A percentile compares a stretch with the other conserved stretches of the same genome.
Conservation (phyloP, 164 flowering plant species). For the Malania oleifera region DNA sequence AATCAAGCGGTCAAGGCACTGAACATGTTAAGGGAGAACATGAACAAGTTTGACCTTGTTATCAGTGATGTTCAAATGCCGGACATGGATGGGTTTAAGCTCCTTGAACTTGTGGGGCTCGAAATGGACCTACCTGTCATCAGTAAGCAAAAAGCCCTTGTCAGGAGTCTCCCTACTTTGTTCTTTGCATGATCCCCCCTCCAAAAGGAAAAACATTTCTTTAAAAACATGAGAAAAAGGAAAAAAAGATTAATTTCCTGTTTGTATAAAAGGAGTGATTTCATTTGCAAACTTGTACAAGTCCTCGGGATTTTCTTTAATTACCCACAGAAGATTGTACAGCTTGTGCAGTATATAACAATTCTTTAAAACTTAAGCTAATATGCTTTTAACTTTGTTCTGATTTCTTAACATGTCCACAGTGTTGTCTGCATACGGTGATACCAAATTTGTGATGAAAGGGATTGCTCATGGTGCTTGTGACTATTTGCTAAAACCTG, state of each 20-base stretch:
- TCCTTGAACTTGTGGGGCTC: constrained; percentile 82
- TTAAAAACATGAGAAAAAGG: too few relatives aligned
- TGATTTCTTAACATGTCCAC: constrained; percentile 1
- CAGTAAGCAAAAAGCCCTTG: constrained; percentile 40
- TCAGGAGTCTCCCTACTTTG: too few relatives aligned
- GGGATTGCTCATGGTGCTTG: constrained; percentile 88
- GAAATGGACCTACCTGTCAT: constrained; percentile 97
- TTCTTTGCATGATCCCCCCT: too few relatives aligned
- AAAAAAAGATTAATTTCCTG: too few relatives aligned
- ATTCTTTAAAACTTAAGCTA: not conserved
- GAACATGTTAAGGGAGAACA: constrained; percentile 67
- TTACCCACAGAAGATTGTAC: not conserved
- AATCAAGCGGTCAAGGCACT: constrained; percentile 59
- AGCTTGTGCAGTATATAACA: not conserved
- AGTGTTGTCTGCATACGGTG: constrained; percentile 87
- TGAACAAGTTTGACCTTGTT: constrained; percentile 60
- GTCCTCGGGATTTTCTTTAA: not conserved
- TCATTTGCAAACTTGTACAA: too few relatives aligned
- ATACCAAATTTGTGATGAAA: constrained; percentile 69
- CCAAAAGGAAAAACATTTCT: too few relatives aligned
- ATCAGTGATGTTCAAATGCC: constrained; percentile 95
- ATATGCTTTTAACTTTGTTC: not conserved
- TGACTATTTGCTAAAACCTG: constrained; percentile 88
- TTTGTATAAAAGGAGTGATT: too few relatives aligned
- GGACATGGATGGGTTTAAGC: constrained; percentile 93